These are phyloP conservation scores for Geotrichum candidum DNA, from an alignment of 1,139 yeast species.

Conservation along the genomic window DNA sequence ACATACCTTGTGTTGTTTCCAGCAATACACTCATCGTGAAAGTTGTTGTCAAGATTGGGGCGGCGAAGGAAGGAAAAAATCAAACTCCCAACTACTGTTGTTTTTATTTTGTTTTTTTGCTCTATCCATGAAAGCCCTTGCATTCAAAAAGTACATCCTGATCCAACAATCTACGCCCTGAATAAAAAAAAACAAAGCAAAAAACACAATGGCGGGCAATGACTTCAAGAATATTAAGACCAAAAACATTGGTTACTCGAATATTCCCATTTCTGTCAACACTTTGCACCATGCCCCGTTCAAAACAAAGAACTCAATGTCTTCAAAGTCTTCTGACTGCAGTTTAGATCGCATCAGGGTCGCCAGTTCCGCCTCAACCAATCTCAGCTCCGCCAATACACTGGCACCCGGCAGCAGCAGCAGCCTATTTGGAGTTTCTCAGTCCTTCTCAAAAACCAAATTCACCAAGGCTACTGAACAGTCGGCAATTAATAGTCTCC, in stretches of 20 bases:
- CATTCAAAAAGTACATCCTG: background rate
- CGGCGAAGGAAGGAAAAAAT: slow-evolving; percentile 1
- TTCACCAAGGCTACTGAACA: background rate
- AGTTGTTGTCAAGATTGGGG: background rate
- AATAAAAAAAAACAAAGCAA: background rate
- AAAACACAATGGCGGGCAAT: no score
- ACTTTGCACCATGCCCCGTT: background rate
- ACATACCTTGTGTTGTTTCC: slow-evolving; percentile 50
- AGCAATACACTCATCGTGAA: slow-evolving; percentile 49
- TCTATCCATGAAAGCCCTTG: background rate
- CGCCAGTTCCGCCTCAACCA: slow-evolving; percentile 5
- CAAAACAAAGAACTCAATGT: background rate
- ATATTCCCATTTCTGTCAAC: background rate
- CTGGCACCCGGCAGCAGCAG: slow-evolving; percentile 1
- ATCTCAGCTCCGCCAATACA: slow-evolving; percentile 14
- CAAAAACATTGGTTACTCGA: no score
- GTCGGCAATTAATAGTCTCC: background rate
- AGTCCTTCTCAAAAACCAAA: background rate
- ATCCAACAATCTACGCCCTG: background rate
- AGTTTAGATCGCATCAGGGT: slow-evolving; percentile 5
- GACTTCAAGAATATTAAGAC: no score
- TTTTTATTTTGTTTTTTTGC: background rate
- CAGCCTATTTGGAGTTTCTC: slow-evolving; percentile 2
- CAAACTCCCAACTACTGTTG: background rate
- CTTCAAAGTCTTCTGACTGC: background rate